Conservation (phyloP, 2,329 filamentous ascomycete species). For the Cryphonectria parasitica region DNA sequence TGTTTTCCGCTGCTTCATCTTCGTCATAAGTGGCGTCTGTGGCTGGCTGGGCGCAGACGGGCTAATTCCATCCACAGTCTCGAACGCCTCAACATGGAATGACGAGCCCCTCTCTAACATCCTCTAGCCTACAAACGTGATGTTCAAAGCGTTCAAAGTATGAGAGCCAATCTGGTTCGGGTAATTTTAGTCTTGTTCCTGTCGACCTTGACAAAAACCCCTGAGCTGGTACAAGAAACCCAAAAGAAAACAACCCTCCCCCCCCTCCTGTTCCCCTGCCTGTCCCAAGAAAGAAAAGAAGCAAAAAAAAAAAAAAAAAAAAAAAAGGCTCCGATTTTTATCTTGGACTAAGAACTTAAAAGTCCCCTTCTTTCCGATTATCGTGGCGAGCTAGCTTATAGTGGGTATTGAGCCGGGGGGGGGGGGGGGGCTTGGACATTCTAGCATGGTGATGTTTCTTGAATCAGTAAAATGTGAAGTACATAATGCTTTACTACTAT, state of each 20-base stretch:
- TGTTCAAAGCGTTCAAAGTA: conserved; percentile 15
- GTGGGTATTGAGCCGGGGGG: background rate
- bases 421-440: background rate
- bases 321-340: background rate
- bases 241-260: no score
- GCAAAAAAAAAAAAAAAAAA: no score
- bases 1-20: background rate
- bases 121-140: conserved; percentile 2
- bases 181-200: conserved; percentile 11
- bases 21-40: background rate
- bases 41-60: background rate
- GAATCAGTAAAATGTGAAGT: background rate
- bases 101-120: background rate
- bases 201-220: conserved; percentile 1
- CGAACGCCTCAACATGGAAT: background rate
- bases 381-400: background rate
- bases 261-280: no score
- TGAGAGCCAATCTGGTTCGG: conserved; percentile 2
- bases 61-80: background rate
- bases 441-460: background rate
- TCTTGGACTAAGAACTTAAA: background rate
- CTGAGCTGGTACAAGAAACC: background rate
- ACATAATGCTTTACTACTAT: background rate
- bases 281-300: no score
- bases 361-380: background rate